phyloP scores from a whole-genome alignment of 2,329 filamentous ascomycete genomes.

The Neonectria sp. region DNA sequence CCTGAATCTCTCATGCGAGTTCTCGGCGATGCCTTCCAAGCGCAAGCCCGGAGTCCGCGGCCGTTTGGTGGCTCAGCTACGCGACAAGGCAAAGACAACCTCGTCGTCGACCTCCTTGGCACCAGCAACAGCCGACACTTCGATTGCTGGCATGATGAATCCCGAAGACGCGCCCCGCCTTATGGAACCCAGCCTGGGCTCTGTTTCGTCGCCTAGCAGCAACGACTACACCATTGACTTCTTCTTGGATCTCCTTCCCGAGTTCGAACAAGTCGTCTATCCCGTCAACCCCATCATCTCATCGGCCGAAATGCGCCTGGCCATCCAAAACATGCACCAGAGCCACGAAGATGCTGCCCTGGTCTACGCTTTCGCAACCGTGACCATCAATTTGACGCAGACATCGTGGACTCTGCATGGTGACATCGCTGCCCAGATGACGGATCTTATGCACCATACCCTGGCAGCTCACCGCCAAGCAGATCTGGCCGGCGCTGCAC shows the following conservation, averaged over 20 bases:
- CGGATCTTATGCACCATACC: constrained; percentile 46
- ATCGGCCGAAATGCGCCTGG: constrained; percentile 48
- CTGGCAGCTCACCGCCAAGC: constrained; percentile 48
- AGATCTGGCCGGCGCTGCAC: constrained; percentile 47
- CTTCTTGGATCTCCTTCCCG: constrained; percentile 52
- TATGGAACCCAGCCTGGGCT: constrained; percentile 18
- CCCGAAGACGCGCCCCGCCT: neutral
- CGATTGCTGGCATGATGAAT: constrained; percentile 44
- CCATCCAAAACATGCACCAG: constrained; percentile 52
- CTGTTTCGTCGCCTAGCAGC: constrained; percentile 28
- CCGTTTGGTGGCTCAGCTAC: constrained; percentile 54
- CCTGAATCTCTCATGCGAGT: constrained; percentile 53
- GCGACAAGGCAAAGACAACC: constrained; percentile 42
- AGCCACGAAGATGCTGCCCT: constrained; percentile 54
- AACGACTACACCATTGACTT: constrained; percentile 49
- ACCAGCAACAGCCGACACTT: constrained; percentile 4
- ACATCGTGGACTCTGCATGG: constrained; percentile 48
- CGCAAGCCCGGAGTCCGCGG: constrained; percentile 54
- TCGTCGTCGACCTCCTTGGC: constrained; percentile 33
- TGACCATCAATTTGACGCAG: constrained; percentile 55
- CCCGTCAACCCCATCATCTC: constrained; percentile 55
- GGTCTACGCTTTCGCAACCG: constrained; percentile 54
- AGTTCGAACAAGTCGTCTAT: constrained; percentile 55
- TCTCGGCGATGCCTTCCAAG: constrained; percentile 51
- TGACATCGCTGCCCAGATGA: constrained; percentile 50